Evolutionary conservation across 192 early-diverging fungal species (phyloP).

Genomic region (Endogone sp.): DNA sequence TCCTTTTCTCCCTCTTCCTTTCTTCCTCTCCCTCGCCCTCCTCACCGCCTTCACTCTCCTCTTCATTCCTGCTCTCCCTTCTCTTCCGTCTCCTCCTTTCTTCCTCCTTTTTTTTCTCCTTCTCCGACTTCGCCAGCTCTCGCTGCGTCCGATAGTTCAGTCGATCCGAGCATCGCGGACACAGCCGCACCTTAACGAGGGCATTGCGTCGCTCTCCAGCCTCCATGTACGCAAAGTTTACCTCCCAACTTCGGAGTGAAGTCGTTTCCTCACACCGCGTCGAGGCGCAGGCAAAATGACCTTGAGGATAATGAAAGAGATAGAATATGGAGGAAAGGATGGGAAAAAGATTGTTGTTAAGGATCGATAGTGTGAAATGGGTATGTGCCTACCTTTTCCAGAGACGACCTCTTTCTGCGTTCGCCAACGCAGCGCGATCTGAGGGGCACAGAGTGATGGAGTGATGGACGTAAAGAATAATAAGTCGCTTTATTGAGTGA

Average conservation of each 20-base stretch:
- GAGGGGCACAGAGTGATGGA: neutral
- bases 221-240: constrained; percentile 82
- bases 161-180: constrained; percentile 60
- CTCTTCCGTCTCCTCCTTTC: constrained; percentile 12
- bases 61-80: neutral
- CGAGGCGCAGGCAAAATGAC: constrained; percentile 73
- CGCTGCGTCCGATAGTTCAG: constrained; percentile 70
- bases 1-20: neutral
- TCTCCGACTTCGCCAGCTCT: constrained; percentile 26
- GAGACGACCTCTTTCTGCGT: constrained; percentile 59
- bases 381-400: constrained; percentile 54
- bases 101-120: constrained; percentile 8
- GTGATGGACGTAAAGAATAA: neutral
- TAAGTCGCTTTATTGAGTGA: no score
- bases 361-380: neutral
- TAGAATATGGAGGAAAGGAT: neutral
- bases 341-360: neutral
- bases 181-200: constrained; percentile 78
- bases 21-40: neutral
- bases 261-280: constrained; percentile 39
- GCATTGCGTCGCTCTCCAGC: constrained; percentile 70
- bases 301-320: constrained; percentile 16
- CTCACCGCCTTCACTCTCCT: neutral
- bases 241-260: constrained; percentile 73
- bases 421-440: constrained; percentile 70